Base-by-base conservation (phyloP, 2,329 filamentous ascomycete genomes). In the Shiraia sp. region DNA sequence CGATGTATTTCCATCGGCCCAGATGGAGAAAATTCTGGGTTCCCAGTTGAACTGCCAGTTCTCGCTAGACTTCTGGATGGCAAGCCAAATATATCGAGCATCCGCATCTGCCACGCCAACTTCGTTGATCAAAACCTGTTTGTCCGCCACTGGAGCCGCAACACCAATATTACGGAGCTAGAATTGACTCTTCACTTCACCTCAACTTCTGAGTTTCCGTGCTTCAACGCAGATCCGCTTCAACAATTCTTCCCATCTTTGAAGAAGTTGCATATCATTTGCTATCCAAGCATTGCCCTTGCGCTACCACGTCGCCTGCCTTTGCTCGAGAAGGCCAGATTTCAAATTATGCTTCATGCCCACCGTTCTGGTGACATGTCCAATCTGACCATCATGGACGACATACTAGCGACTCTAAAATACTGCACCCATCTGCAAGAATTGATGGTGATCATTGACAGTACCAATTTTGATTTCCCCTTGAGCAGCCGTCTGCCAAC, bases 141-240 rank as follows among this genome's bases (percentile, higher is more conserved):
- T 7, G 66, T 68, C 39, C 32, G 36, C n/a, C 51, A 48, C 10
- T 43, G 67, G 12, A 59, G 51, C 38, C 54, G 61, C 37, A 55
- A 57, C 4, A 30, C 41, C 17, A 49, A 51, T 10, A 43, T 68
- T 8, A 46, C 57, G 40, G 45, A 40, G 4, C 45, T 68, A n/a
- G 57, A 66, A 31, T 60, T 66, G 12, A 61, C 64, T 30, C 47
- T 68, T 19, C 63, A 66, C 65, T 13, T 56, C 58, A 2, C 8
- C 60, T 19, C 30, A 53, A 27, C 40, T 63, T 4, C 32, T 65
- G 2, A n/a, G n/a, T n/a, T n/a, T n/a, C n/a, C n/a, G n/a, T n/a
- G n/a, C n/a, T n/a, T n/a, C n/a, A n/a, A n/a, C n/a, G n/a, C n/a
- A n/a, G n/a, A n/a, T n/a, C n/a, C n/a, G n/a, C n/a, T n/a, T n/a